A percentile compares a stretch with the other conserved stretches of the same genome.
These are phyloP conservation scores for Magnaporthiopsis rhizophila DNA, from an alignment of 2,329 filamentous ascomycete genomes.

Conservation along the genomic window DNA sequence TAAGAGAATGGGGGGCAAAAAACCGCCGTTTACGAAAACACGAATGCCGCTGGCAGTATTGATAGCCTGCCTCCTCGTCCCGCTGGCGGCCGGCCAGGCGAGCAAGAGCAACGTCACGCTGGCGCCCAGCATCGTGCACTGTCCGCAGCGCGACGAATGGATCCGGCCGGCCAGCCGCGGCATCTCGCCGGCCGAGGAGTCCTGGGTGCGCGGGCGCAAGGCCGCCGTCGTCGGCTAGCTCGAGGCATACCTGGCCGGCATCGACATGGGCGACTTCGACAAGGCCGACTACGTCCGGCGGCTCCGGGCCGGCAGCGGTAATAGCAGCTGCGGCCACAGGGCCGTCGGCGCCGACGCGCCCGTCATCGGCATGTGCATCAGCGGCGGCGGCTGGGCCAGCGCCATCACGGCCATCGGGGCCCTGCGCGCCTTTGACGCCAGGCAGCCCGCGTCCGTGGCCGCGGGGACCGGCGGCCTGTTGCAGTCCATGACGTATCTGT, in stretches of 20 bases:
- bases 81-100: not conserved
- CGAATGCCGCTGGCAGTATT: not conserved
- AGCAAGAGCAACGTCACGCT: not conserved
- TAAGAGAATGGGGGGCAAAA: not conserved
- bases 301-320: not conserved
- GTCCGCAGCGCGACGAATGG: not conserved
- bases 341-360: not conserved
- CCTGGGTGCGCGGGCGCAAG: not conserved
- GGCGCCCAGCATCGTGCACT: not conserved
- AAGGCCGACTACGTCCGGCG: not conserved
- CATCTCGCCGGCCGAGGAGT: not conserved
- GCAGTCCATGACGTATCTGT: not conserved
- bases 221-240: not conserved
- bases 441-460: not conserved
- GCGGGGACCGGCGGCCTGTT: not conserved
- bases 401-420: not conserved
- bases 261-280: constrained; percentile 1
- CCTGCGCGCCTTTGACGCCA: not conserved
- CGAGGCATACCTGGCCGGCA: not conserved
- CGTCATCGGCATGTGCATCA: not conserved
- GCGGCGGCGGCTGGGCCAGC: not conserved
- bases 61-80: not conserved
- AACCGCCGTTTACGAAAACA: not conserved
- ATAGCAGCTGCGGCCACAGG: not conserved
- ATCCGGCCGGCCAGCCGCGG: constrained; percentile 1